Evolutionary conservation across 768 basidiomycete genomes (phyloP).

Genomic region (Amanita jacksonii): DNA sequence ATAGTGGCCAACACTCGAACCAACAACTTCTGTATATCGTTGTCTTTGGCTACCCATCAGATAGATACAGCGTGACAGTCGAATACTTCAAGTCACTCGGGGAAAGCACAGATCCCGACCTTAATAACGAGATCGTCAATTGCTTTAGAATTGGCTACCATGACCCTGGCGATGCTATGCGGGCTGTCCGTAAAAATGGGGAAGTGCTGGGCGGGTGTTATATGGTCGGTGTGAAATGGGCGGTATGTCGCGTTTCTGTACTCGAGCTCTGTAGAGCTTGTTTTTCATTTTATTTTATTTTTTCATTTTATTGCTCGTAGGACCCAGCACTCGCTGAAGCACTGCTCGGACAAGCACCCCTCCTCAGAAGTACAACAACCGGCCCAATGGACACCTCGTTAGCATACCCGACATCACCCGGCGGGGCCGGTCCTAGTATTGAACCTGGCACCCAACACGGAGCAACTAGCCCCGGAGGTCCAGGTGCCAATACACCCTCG

Average conservation of each 20-base stretch:
- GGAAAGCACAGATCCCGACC: constrained; percentile 57
- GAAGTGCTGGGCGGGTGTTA: constrained; percentile 64
- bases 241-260: constrained; percentile 44
- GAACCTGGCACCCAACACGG: constrained; percentile 27
- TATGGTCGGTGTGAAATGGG: constrained; percentile 87
- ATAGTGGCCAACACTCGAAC: constrained; percentile 4
- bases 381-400: constrained; percentile 10
- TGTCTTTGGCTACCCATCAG: constrained; percentile 84
- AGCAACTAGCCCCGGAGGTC: not conserved
- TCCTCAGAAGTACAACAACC: constrained; percentile 11
- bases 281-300: constrained; percentile 8
- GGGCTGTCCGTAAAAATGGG: constrained; percentile 77
- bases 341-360: constrained; percentile 33
- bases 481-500: constrained; percentile 24
- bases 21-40: constrained; percentile 51
- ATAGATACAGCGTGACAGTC: constrained; percentile 61
- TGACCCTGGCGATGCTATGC: constrained; percentile 62
- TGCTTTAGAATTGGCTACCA: constrained; percentile 75
- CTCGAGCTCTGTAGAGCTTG: constrained; percentile 2
- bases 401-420: constrained; percentile 12
- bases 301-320: constrained; percentile 26
- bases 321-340: constrained; percentile 52
- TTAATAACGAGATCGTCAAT: constrained; percentile 60
- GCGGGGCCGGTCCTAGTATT: too few species aligned
- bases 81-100: constrained; percentile 74